Evolutionary conservation across 192 early-diverging fungal species (phyloP), one percentile per base, ranked within the genome.

Genomic region (Gamsiella multidivaricata): DNA sequence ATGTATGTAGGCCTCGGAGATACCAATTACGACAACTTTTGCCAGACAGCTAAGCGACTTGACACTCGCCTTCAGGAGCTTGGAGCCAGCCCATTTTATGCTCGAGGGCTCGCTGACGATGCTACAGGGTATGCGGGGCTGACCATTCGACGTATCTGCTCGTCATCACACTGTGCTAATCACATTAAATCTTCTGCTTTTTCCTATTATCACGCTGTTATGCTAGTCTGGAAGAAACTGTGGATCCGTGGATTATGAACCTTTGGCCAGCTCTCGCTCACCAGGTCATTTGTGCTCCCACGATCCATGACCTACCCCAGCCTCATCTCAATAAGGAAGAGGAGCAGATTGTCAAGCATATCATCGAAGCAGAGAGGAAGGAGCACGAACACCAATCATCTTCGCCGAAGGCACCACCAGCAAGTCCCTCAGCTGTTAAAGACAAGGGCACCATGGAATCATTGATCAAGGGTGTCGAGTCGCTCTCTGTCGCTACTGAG

Each of bases 1-100:
- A 42, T 42, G 41, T 46, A 5, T 5, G n/a, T 56, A 88, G 94
- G 95, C 6, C 85, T 98, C 25, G 97, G 97, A 17, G 97, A 98
- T 65, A 95, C 95, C 18, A 97, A 98, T 73, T 98, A 97, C 79
- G 86, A 88, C 51, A 96, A 97, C 75, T 98, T 97, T 78, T 94
- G 92, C 67, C 93, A 95, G 47, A 92, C 94, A 0, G 92, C 89
- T 7, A 91, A 92, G 76, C 80, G 91, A 12, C 72, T 98, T 25
- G 95, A 96, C 39, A 88, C 87, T 70, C 88, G 90, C 80, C 78
- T 95, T 69, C 74, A 83, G 46, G 93, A 93, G 36, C 71, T 92
- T 6, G 94, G 95, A 0, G 94, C 92, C 0, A 73, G 81, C 9
- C 55, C 88, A 0, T 94, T 98, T 67, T 91, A 92, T 66, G 72